Conservation (phyloP, 352 stramenopile species). For the Globisporangium acanthophoron region DNA sequence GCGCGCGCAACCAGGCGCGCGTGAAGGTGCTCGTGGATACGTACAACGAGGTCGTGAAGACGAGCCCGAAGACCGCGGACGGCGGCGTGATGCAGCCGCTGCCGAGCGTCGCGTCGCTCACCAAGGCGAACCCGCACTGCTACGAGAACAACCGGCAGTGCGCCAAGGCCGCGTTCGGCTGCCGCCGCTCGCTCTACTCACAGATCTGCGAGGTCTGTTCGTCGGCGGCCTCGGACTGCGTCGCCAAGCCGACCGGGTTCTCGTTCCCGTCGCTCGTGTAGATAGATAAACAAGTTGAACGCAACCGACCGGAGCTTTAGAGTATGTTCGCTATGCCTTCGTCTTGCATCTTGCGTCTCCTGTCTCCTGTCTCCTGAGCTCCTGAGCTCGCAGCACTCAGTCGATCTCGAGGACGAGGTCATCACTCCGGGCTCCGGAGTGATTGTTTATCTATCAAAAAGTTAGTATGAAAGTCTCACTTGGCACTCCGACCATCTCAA, state of each 20-base stretch:
- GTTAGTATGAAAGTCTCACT: no score
- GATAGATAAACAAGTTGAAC: neutral
- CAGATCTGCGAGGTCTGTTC: slow-evolving; percentile 45
- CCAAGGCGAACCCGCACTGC: slow-evolving; percentile 43
- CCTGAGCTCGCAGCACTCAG: no score
- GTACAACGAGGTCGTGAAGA: slow-evolving; percentile 33
- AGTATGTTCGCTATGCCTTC: no score
- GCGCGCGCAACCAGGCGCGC: slow-evolving; percentile 39
- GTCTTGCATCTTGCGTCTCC: no score
- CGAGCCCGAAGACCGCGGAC: neutral
- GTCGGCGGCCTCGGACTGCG: neutral
- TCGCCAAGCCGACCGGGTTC: neutral
- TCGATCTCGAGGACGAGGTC: no score
- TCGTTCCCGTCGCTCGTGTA: neutral
- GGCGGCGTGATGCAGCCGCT: slow-evolving; percentile 36
- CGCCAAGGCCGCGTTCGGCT: slow-evolving; percentile 36
- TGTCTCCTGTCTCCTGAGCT: no score
- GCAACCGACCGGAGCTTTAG: no score
- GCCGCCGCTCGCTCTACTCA: slow-evolving; percentile 37
- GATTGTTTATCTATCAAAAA: no score
- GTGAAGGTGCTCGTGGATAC: slow-evolving; percentile 32
- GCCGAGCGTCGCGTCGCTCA: slow-evolving; percentile 28
- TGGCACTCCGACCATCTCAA: no score
- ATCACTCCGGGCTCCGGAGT: no score
- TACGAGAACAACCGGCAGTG: slow-evolving; percentile 54